Evolutionary conservation across 129 eudicot genomes (phyloP).

Genomic region (Chrysanthemum makinoi): DNA sequence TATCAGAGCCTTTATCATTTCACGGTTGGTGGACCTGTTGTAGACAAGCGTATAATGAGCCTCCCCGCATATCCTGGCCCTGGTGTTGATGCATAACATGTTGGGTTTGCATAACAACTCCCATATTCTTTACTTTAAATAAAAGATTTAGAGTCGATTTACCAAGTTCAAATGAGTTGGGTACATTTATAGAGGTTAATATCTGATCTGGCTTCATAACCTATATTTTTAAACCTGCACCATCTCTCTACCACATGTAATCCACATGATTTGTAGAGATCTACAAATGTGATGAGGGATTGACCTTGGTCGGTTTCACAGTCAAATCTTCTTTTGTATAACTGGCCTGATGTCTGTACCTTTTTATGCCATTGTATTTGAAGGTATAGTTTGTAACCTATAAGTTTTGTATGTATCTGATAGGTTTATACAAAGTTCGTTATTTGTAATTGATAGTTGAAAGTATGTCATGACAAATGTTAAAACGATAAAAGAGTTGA

Average conservation of each 20-base stretch:
- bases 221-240: too few species aligned
- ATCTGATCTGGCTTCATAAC: too few species aligned
- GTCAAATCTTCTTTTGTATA: neutral
- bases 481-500: too few species aligned
- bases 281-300: neutral
- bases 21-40: slow-evolving; percentile 79
- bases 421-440: too few species aligned
- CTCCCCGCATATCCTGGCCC: slow-evolving; percentile 98
- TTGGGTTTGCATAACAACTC: neutral
- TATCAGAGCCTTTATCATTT: slow-evolving; percentile 93
- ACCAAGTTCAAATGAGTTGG: too few species aligned
- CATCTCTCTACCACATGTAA: neutral
- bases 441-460: too few species aligned
- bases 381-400: neutral
- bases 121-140: neutral
- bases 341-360: neutral
- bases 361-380: neutral
- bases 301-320: neutral
- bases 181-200: too few species aligned
- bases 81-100: slow-evolving; percentile 36
- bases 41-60: slow-evolving; percentile 90
- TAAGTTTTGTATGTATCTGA: neutral
- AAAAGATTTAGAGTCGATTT: neutral
- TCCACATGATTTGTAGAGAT: neutral
- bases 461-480: too few species aligned